Evolutionary conservation across 257 asterid genomes (phyloP), one percentile per base, ranked within the genome.

Genomic region (Capsicum pubescens): DNA sequence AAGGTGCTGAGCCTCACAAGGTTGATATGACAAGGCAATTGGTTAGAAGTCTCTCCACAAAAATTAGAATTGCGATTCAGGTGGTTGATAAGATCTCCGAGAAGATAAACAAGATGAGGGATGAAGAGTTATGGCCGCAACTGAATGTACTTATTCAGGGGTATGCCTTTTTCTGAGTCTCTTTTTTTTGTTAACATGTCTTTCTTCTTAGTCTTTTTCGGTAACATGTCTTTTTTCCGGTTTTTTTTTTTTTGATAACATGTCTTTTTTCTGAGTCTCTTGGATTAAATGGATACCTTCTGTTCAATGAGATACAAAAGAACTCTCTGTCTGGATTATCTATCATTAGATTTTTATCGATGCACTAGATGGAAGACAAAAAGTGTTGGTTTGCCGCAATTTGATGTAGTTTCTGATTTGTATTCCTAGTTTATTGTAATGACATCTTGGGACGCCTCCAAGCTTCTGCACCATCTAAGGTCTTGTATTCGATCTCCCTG

Each of bases 71-170:
- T 55, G 94, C 98, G 13, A 95, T 95, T 87, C 98, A 95, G 89
- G 93, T 93, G 32, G 99, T 94, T 61, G 99, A 95, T 90, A 94
- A 91, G 87, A 93, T 94, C 77, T 96, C 99, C 16, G 97, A 89
- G 91, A 93, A 88, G 93, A 94, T 95, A 86, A 93, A 93, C 87
- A 87, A 36, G 82, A 86, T 95, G 92, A 93, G 99, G 86, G 99
- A 95, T 55, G 95, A 93, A 61, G 99, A 94, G 76, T 86, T 94
- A 85, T 95, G 99, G 99, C 99, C 98, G 10, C 98, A 92, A 88
- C 92, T 94, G 57, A 93, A 91, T 84, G 97, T 90, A 82, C 90
- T 93, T 84, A 92, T 94, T 89, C 93, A 91, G 82, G 98, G 98
- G 99, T 95, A 67, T 72, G 26, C 13, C 12, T 57, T 52, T 71